Evolutionary conservation across 176 grass and related monocot species (phyloP).

Genomic region (Carex littledalei): DNA sequence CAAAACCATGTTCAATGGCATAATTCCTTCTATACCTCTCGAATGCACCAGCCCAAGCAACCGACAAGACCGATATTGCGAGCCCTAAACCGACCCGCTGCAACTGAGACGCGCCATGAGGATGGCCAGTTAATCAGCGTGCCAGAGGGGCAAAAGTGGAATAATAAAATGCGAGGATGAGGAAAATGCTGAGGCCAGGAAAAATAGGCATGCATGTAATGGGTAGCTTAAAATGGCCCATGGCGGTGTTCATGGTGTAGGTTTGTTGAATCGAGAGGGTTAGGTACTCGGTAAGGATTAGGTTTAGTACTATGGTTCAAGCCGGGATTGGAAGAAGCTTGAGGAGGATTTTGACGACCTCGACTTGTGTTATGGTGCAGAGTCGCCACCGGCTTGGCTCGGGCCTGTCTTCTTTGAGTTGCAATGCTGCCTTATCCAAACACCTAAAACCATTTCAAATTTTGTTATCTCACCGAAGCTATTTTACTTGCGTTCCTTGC

Average conservation of each 20-base stretch:
- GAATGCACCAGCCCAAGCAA: constrained; percentile 66
- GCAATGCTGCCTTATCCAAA: constrained; percentile 80
- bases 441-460: constrained; percentile 32
- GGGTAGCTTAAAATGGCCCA: constrained; percentile 50
- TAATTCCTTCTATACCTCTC: constrained; percentile 76
- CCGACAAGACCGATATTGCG: constrained; percentile 61
- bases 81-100: constrained; percentile 79
- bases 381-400: constrained; percentile 41
- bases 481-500: background rate
- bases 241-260: constrained; percentile 74
- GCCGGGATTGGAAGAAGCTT: constrained; percentile 66
- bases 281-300: constrained; percentile 80
- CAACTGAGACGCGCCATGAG: constrained; percentile 83
- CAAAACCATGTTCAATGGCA: constrained; percentile 58
- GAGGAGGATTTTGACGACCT: constrained; percentile 79
- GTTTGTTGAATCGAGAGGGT: constrained; percentile 91
- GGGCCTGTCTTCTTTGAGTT: constrained; percentile 23
- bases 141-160: constrained; percentile 58
- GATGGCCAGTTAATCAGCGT: constrained; percentile 67
- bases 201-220: constrained; percentile 98
- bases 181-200: constrained; percentile 75
- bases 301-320: constrained; percentile 79
- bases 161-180: constrained; percentile 83
- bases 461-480: background rate
- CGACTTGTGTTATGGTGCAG: constrained; percentile 47